Evolutionary conservation across 2,329 filamentous ascomycete species (phyloP), one percentile per base, ranked within the genome.

Genomic region (Talaromyces sp.): DNA sequence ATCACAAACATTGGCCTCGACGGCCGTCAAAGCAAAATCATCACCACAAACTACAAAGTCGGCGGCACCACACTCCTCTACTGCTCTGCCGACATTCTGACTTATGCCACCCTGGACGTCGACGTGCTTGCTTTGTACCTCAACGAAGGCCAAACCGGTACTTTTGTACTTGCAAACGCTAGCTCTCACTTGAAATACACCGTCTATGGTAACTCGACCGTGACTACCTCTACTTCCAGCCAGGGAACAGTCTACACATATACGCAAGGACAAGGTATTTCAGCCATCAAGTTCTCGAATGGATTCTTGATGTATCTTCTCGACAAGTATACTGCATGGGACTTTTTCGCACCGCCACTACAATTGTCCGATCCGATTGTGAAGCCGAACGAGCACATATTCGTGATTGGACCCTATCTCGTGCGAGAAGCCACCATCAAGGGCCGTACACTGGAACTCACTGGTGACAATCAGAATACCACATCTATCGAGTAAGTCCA

Each of bases 331-430:
- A 81, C 84, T 0, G 85, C 84, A 1, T 87, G 83, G 81, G 82
- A 81, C 5, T 85, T 87, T 71, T 87, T 83, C 76, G 84, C 84
- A 1, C 81, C 84, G 3, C 70, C 83, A 2, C 81, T 80, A 8
- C 49, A 53, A n/a, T 81, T 80, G 0, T 70, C 69, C 0, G 76
- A 82, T 63, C 84, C 84, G 0, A 73, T 76, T 47, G 79, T 84
- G 19, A 72, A 73, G 1, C 76, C 82, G 0, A 69, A 80, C 59
- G 72, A 85, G 67, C 83, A 86, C 40, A 77, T 82, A 17, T 74
- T 82, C 47, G 78, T 82, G 22, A 69, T 79, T 1, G 80, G 80
- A 1, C 80, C 80, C 1, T 81, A 82, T 66, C 73, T 82, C 5
- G 78, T 82, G n/a, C 75, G 81, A 40, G 77, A 70, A 27, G 80